Evolutionary conservation across 2,329 filamentous ascomycete genomes (phyloP).

Genomic region (Daldinia sp.): DNA sequence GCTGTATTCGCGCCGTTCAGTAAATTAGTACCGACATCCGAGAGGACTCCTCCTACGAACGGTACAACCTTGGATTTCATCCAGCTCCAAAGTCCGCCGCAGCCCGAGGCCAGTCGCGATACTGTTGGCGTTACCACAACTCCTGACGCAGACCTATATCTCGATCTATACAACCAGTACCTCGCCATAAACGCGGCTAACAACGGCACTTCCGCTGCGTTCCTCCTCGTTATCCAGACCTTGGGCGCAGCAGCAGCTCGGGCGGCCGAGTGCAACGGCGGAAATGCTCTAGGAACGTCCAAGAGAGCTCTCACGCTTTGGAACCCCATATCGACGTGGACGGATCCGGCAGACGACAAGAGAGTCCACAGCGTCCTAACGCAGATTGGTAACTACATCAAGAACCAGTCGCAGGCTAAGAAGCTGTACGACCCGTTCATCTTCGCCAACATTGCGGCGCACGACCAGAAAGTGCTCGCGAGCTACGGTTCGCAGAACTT

Average conservation of each 20-base stretch:
- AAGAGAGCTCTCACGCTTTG: constrained; percentile 1
- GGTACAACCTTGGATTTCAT: constrained; percentile 7
- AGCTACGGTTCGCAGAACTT: constrained; percentile 6
- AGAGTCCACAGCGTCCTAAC: background rate
- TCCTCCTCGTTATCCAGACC: constrained; percentile 5
- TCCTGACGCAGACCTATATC: background rate
- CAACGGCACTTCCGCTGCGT: background rate
- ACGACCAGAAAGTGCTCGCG: constrained; percentile 1
- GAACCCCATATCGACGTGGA: constrained; percentile 7
- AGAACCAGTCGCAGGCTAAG: background rate
- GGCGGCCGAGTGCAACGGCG: background rate
- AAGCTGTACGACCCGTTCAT: constrained; percentile 1
- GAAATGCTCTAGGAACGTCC: background rate
- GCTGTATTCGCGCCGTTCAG: background rate
- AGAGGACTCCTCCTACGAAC: constrained; percentile 1
- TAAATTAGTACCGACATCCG: background rate
- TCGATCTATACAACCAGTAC: background rate
- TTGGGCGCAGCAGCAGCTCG: constrained; percentile 2
- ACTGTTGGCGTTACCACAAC: constrained; percentile 3
- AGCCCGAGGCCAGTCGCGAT: background rate
- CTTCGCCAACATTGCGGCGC: background rate
- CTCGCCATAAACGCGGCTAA: background rate
- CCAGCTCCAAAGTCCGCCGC: background rate
- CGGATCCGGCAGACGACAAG: background rate
- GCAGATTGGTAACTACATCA: background rate